These are phyloP conservation scores for Thyridium curvatum DNA, from an alignment of 2,329 filamentous ascomycete species.

Conservation along the genomic window DNA sequence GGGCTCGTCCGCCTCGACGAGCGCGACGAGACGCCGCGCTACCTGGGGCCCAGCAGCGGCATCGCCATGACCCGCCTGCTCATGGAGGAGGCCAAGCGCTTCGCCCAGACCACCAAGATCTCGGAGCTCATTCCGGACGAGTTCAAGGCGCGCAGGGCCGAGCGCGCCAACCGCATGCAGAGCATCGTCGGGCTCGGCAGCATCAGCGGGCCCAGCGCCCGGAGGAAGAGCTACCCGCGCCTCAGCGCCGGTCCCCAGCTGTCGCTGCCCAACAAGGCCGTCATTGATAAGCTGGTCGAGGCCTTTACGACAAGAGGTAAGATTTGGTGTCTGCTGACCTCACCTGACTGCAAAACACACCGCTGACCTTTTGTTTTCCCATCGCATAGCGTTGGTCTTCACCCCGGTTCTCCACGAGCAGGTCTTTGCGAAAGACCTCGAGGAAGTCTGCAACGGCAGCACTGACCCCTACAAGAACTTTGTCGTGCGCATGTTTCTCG, in stretches of 20 bases:
- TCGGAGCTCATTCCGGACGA: conserved; percentile 79
- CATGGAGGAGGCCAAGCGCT: conserved; percentile 94
- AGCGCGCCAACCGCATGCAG: conserved; percentile 56
- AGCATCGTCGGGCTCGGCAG: conserved; percentile 49
- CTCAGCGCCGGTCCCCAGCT: conserved; percentile 79
- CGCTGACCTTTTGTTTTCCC: neutral
- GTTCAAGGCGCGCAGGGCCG: conserved; percentile 49
- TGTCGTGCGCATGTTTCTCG: conserved; percentile 82
- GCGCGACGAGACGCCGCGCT: conserved; percentile 79
- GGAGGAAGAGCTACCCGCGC: conserved; percentile 84
- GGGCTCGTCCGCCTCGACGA: conserved; percentile 81
- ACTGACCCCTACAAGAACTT: conserved; percentile 82
- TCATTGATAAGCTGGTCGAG: conserved; percentile 75
- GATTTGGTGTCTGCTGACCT: no score
- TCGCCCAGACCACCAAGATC: conserved; percentile 84
- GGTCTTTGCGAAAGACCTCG: conserved; percentile 66
- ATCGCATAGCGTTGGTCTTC: conserved; percentile 68
- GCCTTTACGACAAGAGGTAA: conserved; percentile 80
- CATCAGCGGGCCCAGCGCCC: conserved; percentile 43
- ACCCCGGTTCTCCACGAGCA: conserved; percentile 83
- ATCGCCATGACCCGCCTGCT: conserved; percentile 92
- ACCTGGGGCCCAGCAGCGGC: conserved; percentile 87
- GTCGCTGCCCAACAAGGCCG: conserved; percentile 63
- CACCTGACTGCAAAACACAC: no score
- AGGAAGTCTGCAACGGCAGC: conserved; percentile 73